phyloP scores from a whole-genome alignment of 345 rosid species.

The Arabidopsis arenosa region DNA sequence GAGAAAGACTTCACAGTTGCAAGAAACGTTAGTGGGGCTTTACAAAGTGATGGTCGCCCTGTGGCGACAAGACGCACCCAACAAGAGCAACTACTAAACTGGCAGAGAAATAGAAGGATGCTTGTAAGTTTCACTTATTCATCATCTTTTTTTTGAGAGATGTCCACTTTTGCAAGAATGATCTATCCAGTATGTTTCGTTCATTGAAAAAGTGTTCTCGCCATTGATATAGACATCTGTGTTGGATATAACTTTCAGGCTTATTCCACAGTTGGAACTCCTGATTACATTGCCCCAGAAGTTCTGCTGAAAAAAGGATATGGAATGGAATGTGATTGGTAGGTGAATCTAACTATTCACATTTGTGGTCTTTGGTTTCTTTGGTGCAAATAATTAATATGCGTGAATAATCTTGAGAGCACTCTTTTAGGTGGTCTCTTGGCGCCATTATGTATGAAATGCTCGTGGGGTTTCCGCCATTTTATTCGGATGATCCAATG shows the following conservation, averaged over 20 bases:
- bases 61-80: constrained; percentile 84
- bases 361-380: constrained; percentile 23
- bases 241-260: constrained; percentile 66
- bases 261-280: constrained; percentile 98
- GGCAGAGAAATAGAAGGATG: constrained; percentile 98
- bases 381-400: constrained; percentile 28
- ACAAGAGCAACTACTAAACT: constrained; percentile 87
- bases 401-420: constrained; percentile 36
- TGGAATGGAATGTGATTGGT: constrained; percentile 99
- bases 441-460: constrained; percentile 99
- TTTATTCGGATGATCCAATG: constrained; percentile 99
- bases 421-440: constrained; percentile 89
- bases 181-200: neutral
- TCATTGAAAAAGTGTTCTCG: constrained; percentile 2
- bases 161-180: neutral
- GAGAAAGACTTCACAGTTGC: constrained; percentile 81
- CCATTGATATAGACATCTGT: constrained; percentile 25
- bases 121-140: constrained; percentile 64
- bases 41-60: constrained; percentile 83
- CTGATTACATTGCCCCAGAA: constrained; percentile 98
- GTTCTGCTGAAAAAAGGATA: constrained; percentile 96
- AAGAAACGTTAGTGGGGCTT: constrained; percentile 68
- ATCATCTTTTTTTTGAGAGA: neutral
- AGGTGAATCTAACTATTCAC: constrained; percentile 44
- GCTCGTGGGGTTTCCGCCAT: constrained; percentile 99